phyloP scores from a whole-genome alignment of 345 rosid species.

The Aquilaria malaccensis region DNA sequence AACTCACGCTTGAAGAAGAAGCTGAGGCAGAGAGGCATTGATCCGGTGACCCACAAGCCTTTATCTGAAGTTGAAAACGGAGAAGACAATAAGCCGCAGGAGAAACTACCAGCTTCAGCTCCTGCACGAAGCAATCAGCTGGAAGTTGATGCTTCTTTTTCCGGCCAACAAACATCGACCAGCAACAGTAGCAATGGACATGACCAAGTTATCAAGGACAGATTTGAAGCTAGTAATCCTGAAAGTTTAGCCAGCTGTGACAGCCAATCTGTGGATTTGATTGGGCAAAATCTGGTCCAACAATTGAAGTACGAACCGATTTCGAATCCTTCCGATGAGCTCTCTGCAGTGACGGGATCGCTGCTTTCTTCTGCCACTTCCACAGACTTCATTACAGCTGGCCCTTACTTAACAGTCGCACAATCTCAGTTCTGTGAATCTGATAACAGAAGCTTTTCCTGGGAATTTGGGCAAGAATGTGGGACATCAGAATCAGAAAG shows the following conservation, averaged over 20 bases:
- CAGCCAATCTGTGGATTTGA: constrained; percentile 24
- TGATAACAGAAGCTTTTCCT: constrained; percentile 36
- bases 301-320: constrained; percentile 30
- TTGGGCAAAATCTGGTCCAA: constrained; percentile 29
- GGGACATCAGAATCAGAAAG: constrained; percentile 30
- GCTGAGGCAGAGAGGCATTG: constrained; percentile 50
- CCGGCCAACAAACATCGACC: constrained; percentile 33
- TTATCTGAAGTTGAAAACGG: constrained; percentile 49
- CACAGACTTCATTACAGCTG: no score
- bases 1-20: constrained; percentile 59
- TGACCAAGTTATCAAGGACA: constrained; percentile 29
- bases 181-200: constrained; percentile 24
- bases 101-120: constrained; percentile 13
- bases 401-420: no score
- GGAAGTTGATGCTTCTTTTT: constrained; percentile 30
- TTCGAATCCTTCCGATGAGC: constrained; percentile 25
- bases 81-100: constrained; percentile 32
- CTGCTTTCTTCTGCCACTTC: constrained; percentile 11
- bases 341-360: constrained; percentile 20
- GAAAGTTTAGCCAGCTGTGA: constrained; percentile 21
- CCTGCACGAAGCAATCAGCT: constrained; percentile 24
- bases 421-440: neutral
- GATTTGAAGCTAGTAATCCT: constrained; percentile 26
- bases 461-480: constrained; percentile 47
- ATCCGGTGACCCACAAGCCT: constrained; percentile 58